Evolutionary conservation across 192 early-diverging fungal genomes (phyloP).

Genomic region (Rhizophagus sp.): DNA sequence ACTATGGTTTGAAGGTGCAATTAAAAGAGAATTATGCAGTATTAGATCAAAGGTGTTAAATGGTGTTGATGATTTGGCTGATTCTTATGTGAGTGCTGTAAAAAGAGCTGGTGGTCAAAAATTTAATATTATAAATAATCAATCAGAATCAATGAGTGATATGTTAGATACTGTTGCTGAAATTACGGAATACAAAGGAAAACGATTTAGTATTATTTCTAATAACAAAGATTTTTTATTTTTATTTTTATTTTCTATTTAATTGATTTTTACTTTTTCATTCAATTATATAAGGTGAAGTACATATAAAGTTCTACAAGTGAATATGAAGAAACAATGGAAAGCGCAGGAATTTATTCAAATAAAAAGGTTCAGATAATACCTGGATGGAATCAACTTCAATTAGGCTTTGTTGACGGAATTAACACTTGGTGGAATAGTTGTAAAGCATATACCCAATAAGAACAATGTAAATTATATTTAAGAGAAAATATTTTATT

Average conservation of each 20-base stretch:
- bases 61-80: conserved; percentile 39
- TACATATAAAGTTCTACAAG: background rate
- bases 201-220: no score
- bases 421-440: conserved; percentile 23
- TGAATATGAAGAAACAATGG: background rate
- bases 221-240: no score
- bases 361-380: conserved; percentile 28
- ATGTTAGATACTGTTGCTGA: conserved; percentile 32
- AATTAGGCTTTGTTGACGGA: conserved; percentile 26
- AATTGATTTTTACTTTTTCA: no score
- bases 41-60: conserved; percentile 17
- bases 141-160: conserved; percentile 33
- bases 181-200: conserved; percentile 28
- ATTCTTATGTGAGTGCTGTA: conserved; percentile 32
- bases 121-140: conserved; percentile 35
- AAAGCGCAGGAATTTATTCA: background rate
- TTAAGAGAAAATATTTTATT: no score
- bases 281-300: background rate
- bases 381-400: conserved; percentile 33
- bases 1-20: conserved; percentile 21
- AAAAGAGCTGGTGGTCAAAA: conserved; percentile 33
- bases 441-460: conserved; percentile 4
- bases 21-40: conserved; percentile 5
- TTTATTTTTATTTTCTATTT: no score
- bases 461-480: background rate